Evolutionary conservation across 805 yeast species (phyloP).

Genomic region (Lipomyces lipofer): DNA sequence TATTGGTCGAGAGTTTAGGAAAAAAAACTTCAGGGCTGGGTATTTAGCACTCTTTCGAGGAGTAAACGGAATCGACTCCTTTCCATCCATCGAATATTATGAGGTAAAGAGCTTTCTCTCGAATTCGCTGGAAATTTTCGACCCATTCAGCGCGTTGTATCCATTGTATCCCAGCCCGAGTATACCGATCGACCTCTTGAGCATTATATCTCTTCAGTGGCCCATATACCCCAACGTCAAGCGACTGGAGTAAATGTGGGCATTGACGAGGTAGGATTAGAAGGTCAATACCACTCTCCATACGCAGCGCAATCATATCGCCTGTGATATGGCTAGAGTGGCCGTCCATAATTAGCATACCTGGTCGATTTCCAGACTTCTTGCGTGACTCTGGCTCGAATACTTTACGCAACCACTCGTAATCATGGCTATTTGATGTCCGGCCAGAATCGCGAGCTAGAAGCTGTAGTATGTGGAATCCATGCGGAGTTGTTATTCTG

Average conservation of each 20-base stretch:
- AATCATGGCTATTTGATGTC: background rate
- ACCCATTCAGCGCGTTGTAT: background rate
- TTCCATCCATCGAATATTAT: background rate
- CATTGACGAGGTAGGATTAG: background rate
- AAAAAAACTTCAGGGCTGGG: background rate
- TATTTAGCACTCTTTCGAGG: background rate
- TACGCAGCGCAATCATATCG: background rate
- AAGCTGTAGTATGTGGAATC: background rate
- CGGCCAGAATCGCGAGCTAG: background rate
- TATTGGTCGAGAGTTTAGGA: slow-evolving; percentile 1
- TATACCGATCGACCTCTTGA: background rate
- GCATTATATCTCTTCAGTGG: background rate
- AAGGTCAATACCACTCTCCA: background rate
- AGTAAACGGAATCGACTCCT: slow-evolving; percentile 1
- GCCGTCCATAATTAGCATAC: background rate
- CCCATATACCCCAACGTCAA: slow-evolving; percentile 2
- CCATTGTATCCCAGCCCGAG: background rate
- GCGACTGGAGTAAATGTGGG: background rate
- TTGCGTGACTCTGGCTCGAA: background rate
- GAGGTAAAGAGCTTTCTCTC: background rate
- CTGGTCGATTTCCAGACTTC: background rate
- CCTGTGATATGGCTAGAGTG: background rate
- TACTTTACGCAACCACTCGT: slow-evolving; percentile 2
- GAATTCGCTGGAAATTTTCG: background rate
- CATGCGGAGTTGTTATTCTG: background rate